A percentile compares a stretch with the other conserved stretches of the same genome.
phyloP scores from a whole-genome alignment of 352 stramenopile genomes.

The Pythium inflatum region DNA sequence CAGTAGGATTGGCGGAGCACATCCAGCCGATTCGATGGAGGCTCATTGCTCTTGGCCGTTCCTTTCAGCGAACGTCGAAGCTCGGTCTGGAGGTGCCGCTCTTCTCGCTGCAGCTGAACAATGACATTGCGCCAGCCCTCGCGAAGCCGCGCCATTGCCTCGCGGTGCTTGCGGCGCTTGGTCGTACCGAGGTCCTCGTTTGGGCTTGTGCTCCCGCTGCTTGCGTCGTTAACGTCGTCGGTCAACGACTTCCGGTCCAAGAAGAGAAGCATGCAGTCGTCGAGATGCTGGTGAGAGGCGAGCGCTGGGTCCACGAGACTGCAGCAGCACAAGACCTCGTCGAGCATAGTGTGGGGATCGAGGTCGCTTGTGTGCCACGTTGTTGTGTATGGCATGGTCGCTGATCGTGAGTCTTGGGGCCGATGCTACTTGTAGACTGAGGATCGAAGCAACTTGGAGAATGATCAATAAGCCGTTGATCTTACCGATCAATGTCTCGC shows the following conservation, averaged over 20 bases:
- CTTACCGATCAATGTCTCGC: too few relatives aligned
- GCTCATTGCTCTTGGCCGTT: too few relatives aligned
- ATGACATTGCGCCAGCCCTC: neutral
- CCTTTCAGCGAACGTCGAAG: too few relatives aligned
- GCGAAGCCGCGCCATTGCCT: slow-evolving; percentile 1
- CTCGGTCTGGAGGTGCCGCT: neutral
- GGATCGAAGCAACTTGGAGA: too few relatives aligned
- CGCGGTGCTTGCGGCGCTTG: slow-evolving; percentile 6
- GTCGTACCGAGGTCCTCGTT: neutral
- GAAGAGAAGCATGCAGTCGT: neutral
- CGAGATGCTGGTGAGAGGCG: neutral
- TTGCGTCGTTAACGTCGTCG: neutral
- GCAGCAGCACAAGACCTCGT: neutral
- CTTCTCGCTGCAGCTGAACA: slow-evolving; percentile 5
- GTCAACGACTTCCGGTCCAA: too few relatives aligned
- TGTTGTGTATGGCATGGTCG: too few relatives aligned
- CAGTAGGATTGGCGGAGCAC: too few relatives aligned
- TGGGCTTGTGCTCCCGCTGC: neutral
- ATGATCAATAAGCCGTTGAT: too few relatives aligned
- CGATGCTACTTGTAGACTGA: too few relatives aligned
- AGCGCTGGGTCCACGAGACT: neutral
- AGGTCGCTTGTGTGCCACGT: neutral
- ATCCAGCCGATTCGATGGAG: too few relatives aligned
- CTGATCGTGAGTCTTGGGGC: too few relatives aligned
- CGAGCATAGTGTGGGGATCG: too few relatives aligned